phyloP scores from a whole-genome alignment of 768 basidiomycete species.

The Agaricus bisporus region DNA sequence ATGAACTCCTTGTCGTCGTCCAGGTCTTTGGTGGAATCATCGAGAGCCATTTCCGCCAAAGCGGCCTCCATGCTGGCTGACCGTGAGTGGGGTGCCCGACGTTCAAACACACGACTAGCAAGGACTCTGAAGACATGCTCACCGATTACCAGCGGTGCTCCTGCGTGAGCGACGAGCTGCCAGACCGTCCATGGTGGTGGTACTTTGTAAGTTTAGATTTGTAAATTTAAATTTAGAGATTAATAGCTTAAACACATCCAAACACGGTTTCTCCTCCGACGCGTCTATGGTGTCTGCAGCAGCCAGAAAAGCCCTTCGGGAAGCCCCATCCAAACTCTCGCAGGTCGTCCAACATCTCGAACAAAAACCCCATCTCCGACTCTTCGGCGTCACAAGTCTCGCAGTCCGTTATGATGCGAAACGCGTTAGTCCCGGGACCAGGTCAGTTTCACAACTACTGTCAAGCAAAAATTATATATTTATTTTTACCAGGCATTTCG shows the following conservation, averaged over 20 bases:
- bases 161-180: slow-evolving; percentile 57
- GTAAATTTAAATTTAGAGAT: neutral
- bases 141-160: slow-evolving; percentile 80
- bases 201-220: neutral
- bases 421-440: slow-evolving; percentile 73
- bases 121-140: slow-evolving; percentile 10
- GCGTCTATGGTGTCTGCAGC: neutral
- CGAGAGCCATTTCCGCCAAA: slow-evolving; percentile 60
- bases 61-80: slow-evolving; percentile 66
- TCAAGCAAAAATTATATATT: neutral
- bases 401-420: slow-evolving; percentile 50
- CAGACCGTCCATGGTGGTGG: slow-evolving; percentile 29
- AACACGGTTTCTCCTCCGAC: slow-evolving; percentile 1
- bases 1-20: slow-evolving; percentile 76
- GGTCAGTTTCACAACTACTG: slow-evolving; percentile 36
- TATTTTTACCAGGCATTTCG: slow-evolving; percentile 51
- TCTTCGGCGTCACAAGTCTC: slow-evolving; percentile 44
- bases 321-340: slow-evolving; percentile 33
- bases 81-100: slow-evolving; percentile 7
- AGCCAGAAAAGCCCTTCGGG: slow-evolving; percentile 10
- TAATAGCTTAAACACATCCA: slow-evolving; percentile 4
- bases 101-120: neutral
- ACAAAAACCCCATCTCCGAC: slow-evolving; percentile 40
- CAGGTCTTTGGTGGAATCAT: slow-evolving; percentile 48
- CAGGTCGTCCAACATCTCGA: slow-evolving; percentile 47